Percentiles rank a stretch among this genome's conserved stretches.
Evolutionary conservation across 169 alveolate species (phyloP).

Genomic region (Amoebophrya sp.): DNA sequence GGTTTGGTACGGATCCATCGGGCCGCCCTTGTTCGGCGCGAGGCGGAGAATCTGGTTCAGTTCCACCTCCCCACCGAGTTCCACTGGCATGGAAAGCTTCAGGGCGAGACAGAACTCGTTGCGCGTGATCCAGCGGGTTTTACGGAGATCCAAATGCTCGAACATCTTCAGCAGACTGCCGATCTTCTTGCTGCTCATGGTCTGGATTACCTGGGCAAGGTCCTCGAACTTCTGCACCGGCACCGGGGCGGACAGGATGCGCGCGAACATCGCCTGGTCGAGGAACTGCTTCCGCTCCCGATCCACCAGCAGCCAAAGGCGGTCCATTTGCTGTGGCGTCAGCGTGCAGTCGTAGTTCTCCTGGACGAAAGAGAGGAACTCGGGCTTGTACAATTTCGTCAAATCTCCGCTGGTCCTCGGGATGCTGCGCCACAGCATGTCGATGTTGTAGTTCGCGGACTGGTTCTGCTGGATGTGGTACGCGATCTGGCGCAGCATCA

Average conservation of each 20-base stretch:
- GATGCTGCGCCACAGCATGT: not conserved
- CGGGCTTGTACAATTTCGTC: not conserved
- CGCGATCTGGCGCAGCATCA: not conserved
- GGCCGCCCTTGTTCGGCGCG: not conserved
- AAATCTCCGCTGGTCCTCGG: not conserved
- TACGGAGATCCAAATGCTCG: not conserved
- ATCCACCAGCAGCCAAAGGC: not conserved
- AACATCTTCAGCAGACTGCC: not conserved
- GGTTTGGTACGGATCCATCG: not conserved
- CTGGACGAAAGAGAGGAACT: not conserved
- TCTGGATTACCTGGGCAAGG: not conserved
- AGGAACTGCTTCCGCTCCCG: not conserved
- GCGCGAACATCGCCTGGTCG: not conserved
- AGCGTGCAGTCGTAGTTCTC: not conserved
- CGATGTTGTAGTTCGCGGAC: not conserved
- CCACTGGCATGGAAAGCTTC: not conserved
- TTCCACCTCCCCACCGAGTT: not conserved
- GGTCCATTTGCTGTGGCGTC: not conserved
- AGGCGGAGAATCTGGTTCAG: not conserved
- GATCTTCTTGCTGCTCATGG: not conserved
- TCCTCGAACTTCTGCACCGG: not conserved
- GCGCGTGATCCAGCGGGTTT: not conserved
- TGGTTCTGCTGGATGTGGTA: not conserved
- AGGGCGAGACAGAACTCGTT: not conserved
- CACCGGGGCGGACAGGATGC: not conserved